Evolutionary conservation across 208 protist genomes (phyloP).

Genomic region (Acanthamoeba lenticulata): DNA sequence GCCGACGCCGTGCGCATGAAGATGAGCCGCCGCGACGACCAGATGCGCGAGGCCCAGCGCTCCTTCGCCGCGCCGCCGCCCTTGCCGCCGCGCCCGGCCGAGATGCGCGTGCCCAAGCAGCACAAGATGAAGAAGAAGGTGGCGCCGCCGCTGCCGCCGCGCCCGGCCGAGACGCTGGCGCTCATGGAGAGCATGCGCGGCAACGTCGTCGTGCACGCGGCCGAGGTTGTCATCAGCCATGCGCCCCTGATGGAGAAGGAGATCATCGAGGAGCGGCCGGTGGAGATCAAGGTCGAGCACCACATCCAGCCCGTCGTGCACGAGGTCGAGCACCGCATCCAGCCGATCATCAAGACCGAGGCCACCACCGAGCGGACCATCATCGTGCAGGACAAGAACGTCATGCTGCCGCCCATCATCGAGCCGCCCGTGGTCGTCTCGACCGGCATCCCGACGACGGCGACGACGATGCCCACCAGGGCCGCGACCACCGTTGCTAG

Average conservation of each 20-base stretch:
- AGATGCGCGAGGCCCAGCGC: neutral
- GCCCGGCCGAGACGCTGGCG: neutral
- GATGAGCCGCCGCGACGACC: neutral
- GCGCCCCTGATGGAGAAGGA: neutral
- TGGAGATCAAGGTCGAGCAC: neutral
- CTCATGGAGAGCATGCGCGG: neutral
- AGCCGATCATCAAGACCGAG: slow-evolving; percentile 5
- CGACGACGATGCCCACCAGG: no score
- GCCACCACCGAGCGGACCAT: neutral
- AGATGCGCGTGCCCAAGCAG: no score
- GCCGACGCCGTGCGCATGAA: neutral
- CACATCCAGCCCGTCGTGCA: neutral
- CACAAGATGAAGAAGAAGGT: neutral
- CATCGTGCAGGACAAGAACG: neutral
- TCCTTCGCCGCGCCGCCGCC: neutral
- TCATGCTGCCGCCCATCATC: neutral
- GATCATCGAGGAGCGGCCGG: neutral
- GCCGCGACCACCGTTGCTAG: neutral
- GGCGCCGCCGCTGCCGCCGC: neutral
- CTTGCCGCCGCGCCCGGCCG: neutral
- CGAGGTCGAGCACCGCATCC: neutral
- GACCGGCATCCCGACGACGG: no score
- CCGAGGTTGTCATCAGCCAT: neutral
- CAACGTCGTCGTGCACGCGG: neutral
- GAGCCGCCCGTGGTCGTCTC: neutral